Evolutionary conservation across 163 green algal genomes (phyloP), one percentile per base, ranked within the genome.

Genomic region (Chlamydomonas reinhardtii): DNA sequence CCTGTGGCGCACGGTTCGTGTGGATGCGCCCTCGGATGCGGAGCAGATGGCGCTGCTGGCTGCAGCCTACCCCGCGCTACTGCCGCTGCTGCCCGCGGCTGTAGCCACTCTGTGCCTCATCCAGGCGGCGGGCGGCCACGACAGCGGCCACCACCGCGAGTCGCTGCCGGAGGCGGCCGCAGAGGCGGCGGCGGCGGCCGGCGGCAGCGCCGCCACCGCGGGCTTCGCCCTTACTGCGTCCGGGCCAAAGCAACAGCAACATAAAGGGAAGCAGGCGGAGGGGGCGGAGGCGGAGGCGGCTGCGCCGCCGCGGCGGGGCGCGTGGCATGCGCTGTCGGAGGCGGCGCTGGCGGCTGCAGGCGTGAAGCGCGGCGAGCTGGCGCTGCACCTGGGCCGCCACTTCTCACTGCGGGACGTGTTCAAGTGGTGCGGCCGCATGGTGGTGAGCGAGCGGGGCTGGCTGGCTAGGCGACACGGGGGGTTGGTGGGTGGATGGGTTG

Each of bases 351-450:
- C 56, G 22, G 83, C 24, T 11, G 89, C 84, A 20, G 88, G 89
- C 8, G 17, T 95, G 56, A 68, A 79, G 74, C 76, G 80, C 20
- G 89, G 88, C 0, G 89, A 91, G 27, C 72, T 93, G 34, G 80
- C 90, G 0, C 91, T 97, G 62, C 87, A 89, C 48, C 82, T 97
- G 43, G 91, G 91, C 9, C 92, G 95, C 6, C 92, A 97, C 81
- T 96, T 97, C 69, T 95, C 90, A 0, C 59, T 98, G 29, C 90
- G 96, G 20, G 97, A 99, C 61, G 65, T 98, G 22, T 89, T 96
- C 80, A 98, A 98, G 88, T 98, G 95, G 96, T 95, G 92, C 73
- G 74, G 74, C 4, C 93, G 97, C 80, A 94, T 99, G 92, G 59
- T 37, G 69, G 80, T 89, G 77, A 31, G 59, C 20, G 25, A 15